Conservation (phyloP, 768 basidiomycete genomes). For the Amanita thiersii region DNA sequence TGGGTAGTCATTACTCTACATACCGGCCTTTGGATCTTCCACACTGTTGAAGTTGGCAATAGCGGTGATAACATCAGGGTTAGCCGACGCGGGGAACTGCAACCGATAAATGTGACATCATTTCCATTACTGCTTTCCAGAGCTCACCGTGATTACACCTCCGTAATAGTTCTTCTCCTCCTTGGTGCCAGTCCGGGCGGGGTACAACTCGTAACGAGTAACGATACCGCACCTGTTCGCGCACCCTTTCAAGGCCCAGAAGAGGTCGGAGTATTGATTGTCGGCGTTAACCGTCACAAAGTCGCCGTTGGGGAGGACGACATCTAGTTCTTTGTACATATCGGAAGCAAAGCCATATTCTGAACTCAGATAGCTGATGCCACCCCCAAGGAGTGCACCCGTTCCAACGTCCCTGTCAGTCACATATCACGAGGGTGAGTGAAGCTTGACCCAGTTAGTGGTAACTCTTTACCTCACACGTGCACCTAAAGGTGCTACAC, state of each 20-base stretch:
- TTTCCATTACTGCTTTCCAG: neutral
- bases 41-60: slow-evolving; percentile 9
- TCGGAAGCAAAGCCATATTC: slow-evolving; percentile 32
- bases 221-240: slow-evolving; percentile 38
- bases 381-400: slow-evolving; percentile 35
- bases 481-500: slow-evolving; percentile 38
- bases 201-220: slow-evolving; percentile 31
- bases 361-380: slow-evolving; percentile 29
- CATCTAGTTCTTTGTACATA: slow-evolving; percentile 27
- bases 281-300: slow-evolving; percentile 31
- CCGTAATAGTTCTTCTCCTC: slow-evolving; percentile 30
- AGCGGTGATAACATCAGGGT: neutral
- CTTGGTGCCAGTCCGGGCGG: slow-evolving; percentile 29
- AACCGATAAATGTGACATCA: neutral
- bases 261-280: slow-evolving; percentile 33
- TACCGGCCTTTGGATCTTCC: slow-evolving; percentile 21
- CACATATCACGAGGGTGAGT: neutral
- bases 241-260: slow-evolving; percentile 38
- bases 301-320: slow-evolving; percentile 31
- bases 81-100: neutral
- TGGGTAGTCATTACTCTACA: slow-evolving; percentile 2
- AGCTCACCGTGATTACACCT: slow-evolving; percentile 26
- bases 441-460: neutral
- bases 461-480: slow-evolving; percentile 21
- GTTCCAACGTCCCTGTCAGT: slow-evolving; percentile 35